A percentile compares a stretch with the other conserved stretches of the same genome.
phyloP scores from a whole-genome alignment of 1,139 yeast genomes.

The Zygosaccharomyces pseudobailii region DNA sequence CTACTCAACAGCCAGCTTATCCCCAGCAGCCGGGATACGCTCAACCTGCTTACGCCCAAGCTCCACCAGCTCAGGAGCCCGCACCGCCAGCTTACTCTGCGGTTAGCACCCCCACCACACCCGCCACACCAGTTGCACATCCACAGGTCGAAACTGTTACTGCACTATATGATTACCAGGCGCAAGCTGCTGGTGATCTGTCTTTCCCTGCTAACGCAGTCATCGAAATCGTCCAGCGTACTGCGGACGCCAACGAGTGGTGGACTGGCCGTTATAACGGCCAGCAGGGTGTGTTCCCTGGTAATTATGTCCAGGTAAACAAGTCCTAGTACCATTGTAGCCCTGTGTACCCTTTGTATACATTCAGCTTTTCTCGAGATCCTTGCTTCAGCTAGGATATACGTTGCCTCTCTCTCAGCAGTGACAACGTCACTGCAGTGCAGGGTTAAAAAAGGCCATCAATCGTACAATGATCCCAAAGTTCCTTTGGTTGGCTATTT shows the following conservation, averaged over 20 bases:
- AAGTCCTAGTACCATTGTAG: conserved; percentile 10
- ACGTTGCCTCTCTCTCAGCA: neutral
- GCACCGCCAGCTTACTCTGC: conserved; percentile 11
- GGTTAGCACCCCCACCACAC: conserved; percentile 12
- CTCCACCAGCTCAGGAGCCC: neutral
- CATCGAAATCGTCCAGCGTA: conserved; percentile 76
- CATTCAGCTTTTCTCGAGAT: neutral
- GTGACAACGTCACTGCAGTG: neutral
- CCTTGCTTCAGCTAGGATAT: neutral
- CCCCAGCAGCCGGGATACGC: conserved; percentile 14
- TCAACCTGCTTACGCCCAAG: conserved; percentile 28
- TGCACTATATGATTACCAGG: conserved; percentile 71
- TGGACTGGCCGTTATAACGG: conserved; percentile 95
- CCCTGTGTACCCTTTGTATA: neutral
- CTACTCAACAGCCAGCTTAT: conserved; percentile 13
- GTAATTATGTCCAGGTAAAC: conserved; percentile 81
- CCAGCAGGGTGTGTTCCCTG: conserved; percentile 88
- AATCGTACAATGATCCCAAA: neutral
- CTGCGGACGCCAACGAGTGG: conserved; percentile 89
- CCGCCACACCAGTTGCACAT: conserved; percentile 33
- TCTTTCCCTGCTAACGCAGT: conserved; percentile 82
- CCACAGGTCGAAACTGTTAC: conserved; percentile 57
- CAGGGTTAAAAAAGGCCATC: neutral
- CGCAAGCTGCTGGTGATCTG: conserved; percentile 88
- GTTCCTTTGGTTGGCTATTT: neutral